These are phyloP conservation scores for Vanderwaltozyma yarrowii DNA, from an alignment of 805 yeast genomes.

Conservation along the genomic window DNA sequence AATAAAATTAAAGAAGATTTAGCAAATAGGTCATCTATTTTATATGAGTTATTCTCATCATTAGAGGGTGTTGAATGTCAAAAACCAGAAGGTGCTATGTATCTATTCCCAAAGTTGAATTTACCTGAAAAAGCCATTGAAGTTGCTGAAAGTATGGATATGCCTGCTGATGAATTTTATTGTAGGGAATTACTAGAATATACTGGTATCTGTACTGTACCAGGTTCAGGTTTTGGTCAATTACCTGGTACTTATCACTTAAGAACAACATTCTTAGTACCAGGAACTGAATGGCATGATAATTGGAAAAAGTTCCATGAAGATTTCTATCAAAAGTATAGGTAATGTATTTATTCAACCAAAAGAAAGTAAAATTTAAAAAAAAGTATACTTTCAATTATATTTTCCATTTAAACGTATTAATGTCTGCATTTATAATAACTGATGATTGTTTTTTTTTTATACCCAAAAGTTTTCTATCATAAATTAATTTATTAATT, in stretches of 20 bases:
- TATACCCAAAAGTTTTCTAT: too few relatives aligned
- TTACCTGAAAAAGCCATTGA: constrained; percentile 55
- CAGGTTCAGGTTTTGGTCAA: constrained; percentile 97
- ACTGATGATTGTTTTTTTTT: too few relatives aligned
- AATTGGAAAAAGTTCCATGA: constrained; percentile 72
- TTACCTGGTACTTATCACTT: constrained; percentile 78
- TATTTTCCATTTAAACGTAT: too few relatives aligned
- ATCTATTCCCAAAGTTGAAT: constrained; percentile 72
- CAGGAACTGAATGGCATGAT: constrained; percentile 83
- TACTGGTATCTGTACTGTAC: constrained; percentile 95
- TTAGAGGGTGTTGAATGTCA: constrained; percentile 82
- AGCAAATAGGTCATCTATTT: constrained; percentile 48
- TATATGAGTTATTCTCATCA: constrained; percentile 58
- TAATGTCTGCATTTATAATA: too few relatives aligned
- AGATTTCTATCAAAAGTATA: constrained; percentile 51
- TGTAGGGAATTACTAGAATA: constrained; percentile 70
- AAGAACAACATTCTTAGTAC: constrained; percentile 94
- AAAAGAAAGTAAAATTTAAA: too few relatives aligned
- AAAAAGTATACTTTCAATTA: too few relatives aligned
- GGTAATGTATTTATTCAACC: constrained; percentile 4
- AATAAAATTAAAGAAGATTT: constrained; percentile 50
- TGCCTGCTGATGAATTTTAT: constrained; percentile 77
- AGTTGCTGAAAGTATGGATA: constrained; percentile 44
- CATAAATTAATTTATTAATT: too few relatives aligned
- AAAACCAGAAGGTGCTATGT: constrained; percentile 96